These are phyloP conservation scores for Fusarium sp. DNA, from an alignment of 2,329 filamentous ascomycete species.

Conservation along the genomic window DNA sequence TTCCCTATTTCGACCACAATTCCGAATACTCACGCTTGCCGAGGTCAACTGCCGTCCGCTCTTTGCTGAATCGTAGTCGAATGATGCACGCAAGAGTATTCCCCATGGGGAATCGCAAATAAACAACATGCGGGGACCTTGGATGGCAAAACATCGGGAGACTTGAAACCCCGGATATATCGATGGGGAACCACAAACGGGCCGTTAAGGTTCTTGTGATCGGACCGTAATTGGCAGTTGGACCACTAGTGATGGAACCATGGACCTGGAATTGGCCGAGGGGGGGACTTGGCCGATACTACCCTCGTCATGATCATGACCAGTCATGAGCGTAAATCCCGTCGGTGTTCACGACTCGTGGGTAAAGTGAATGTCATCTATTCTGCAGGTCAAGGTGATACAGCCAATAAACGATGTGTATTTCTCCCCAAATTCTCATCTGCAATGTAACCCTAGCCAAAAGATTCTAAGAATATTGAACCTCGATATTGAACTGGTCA, in stretches of 20 bases:
- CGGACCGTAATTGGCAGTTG: not conserved
- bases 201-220: constrained; percentile 19
- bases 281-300: not conserved
- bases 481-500: not conserved
- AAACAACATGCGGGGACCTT: not conserved
- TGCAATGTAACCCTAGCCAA: not conserved
- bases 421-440: not conserved
- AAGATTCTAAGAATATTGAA: not conserved
- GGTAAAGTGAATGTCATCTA: not conserved
- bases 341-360: not conserved
- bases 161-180: not conserved
- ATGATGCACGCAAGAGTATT: not conserved
- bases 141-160: not conserved
- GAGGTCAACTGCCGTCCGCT: constrained; percentile 8
- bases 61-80: not conserved
- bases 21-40: constrained; percentile 11
- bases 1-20: constrained; percentile 1
- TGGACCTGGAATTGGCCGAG: not conserved
- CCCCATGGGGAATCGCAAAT: constrained; percentile 17
- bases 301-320: not conserved
- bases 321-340: not conserved
- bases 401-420: not conserved
- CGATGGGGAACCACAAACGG: constrained; percentile 18
- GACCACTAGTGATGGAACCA: constrained; percentile 2
- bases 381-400: not conserved